A percentile compares a stretch with the other conserved stretches of the same genome.
Conservation (phyloP, 805 yeast species). For the Groenewaldozyma tartarivorans region DNA sequence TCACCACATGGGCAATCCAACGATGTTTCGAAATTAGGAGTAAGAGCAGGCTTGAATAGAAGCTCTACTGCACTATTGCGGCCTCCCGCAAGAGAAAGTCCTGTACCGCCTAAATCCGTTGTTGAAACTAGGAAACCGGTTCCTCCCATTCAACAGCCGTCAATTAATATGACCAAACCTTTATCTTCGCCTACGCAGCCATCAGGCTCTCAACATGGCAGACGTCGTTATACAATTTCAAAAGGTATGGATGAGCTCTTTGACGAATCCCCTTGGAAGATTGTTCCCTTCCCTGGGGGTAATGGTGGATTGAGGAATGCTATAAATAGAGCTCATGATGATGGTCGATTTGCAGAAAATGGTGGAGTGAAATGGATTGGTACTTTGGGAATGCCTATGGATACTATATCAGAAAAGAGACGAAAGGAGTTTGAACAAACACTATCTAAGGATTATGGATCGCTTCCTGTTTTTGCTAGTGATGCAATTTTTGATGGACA, state of each 20-base stretch:
- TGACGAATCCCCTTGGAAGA: conserved; percentile 56
- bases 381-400: conserved; percentile 86
- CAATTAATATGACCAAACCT: background rate
- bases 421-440: conserved; percentile 42
- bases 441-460: conserved; percentile 40
- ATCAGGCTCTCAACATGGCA: background rate
- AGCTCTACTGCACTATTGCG: no score
- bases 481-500: conserved; percentile 85
- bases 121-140: conserved; percentile 16
- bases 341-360: conserved; percentile 3
- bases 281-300: conserved; percentile 62
- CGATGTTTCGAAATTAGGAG: no score
- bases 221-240: background rate
- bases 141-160: conserved; percentile 3
- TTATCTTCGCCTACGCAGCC: no score
- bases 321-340: conserved; percentile 46
- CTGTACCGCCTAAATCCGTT: conserved; percentile 14
- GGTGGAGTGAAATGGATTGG: conserved; percentile 65
- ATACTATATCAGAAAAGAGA: conserved; percentile 54
- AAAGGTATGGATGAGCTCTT: background rate
- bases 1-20: no score
- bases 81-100: conserved; percentile 4
- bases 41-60: no score
- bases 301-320: conserved; percentile 89
- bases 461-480: conserved; percentile 59